phyloP scores from a whole-genome alignment of 148 eudicot genomes.

The Fagopyrum tataricum region DNA sequence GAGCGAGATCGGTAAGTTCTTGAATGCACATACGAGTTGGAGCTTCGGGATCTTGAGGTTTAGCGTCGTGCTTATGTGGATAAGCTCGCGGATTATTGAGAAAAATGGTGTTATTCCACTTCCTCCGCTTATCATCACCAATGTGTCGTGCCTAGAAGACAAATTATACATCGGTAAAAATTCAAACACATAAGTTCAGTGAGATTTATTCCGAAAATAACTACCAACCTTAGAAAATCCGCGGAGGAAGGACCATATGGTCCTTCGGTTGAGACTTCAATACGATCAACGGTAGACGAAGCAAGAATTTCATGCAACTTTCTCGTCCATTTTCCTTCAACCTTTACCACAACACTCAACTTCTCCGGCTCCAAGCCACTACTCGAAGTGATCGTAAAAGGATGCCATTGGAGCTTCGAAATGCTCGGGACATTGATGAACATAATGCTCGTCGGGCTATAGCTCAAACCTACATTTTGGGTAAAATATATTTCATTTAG shows the following conservation, averaged over 20 bases:
- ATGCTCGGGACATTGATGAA: conserved; percentile 69
- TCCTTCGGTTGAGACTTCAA: conserved; percentile 76
- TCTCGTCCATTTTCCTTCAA: conserved; percentile 74
- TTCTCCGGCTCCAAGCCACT: conserved; percentile 57
- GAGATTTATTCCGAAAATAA: neutral
- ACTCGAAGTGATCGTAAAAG: conserved; percentile 67
- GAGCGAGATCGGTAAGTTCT: conserved; percentile 47
- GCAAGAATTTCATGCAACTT: conserved; percentile 49
- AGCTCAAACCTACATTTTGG: conserved; percentile 37
- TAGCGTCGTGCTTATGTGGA: conserved; percentile 29
- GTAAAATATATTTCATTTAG: neutral
- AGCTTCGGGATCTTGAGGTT: conserved; percentile 50
- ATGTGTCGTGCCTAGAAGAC: conserved; percentile 53
- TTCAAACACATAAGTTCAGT: neutral
- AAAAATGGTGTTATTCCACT: conserved; percentile 90
- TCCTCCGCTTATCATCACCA: conserved; percentile 92
- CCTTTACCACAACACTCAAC: conserved; percentile 69
- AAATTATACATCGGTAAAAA: neutral
- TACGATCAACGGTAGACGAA: conserved; percentile 39
- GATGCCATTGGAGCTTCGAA: conserved; percentile 95
- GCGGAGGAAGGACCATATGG: conserved; percentile 81
- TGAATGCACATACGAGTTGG: conserved; percentile 53
- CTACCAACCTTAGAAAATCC: conserved; percentile 56
- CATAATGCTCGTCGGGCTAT: conserved; percentile 69
- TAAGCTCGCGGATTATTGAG: conserved; percentile 67